These are phyloP conservation scores for Agrocybe chaxingu DNA, from an alignment of 768 basidiomycete species.

Conservation along the genomic window DNA sequence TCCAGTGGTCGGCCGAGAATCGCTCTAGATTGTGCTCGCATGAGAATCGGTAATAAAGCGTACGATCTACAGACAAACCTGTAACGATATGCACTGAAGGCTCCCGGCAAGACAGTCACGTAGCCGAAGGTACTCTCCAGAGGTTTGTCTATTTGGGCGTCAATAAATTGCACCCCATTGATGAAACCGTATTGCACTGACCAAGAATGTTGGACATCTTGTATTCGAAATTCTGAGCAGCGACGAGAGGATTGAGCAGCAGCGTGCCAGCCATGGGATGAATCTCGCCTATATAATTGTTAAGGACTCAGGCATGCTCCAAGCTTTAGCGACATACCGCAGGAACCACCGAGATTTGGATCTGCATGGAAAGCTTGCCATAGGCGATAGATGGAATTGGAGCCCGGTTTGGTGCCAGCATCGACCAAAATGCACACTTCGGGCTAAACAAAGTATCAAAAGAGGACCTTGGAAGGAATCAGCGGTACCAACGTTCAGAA, in stretches of 20 bases:
- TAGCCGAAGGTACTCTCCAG: conserved; percentile 95
- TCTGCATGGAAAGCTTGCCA: conserved; percentile 92
- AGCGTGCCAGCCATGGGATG: conserved; percentile 95
- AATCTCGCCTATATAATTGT: conserved; percentile 55
- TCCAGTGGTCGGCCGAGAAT: conserved; percentile 87
- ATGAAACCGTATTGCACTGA: conserved; percentile 20
- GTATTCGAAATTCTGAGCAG: conserved; percentile 97
- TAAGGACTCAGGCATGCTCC: no score
- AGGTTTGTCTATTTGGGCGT: conserved; percentile 68
- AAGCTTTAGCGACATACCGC: conserved; percentile 43
- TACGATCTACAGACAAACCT: no score
- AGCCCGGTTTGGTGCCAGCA: conserved; percentile 95
- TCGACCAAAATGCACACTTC: conserved; percentile 92
- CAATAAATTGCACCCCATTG: no score
- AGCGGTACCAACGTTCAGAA: conserved; percentile 54
- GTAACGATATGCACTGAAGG: conserved; percentile 93
- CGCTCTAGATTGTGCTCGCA: conserved; percentile 41
- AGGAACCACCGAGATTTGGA: conserved; percentile 77
- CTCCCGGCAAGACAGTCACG: conserved; percentile 92
- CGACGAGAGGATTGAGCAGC: conserved; percentile 86
- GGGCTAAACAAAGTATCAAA: conserved; percentile 44
- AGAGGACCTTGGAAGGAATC: background rate
- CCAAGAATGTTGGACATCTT: conserved; percentile 98
- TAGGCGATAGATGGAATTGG: conserved; percentile 92
- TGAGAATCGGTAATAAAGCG: no score